Evolutionary conservation across 306 rosid species (phyloP).

Genomic region (Lithocarpus polystachyus): DNA sequence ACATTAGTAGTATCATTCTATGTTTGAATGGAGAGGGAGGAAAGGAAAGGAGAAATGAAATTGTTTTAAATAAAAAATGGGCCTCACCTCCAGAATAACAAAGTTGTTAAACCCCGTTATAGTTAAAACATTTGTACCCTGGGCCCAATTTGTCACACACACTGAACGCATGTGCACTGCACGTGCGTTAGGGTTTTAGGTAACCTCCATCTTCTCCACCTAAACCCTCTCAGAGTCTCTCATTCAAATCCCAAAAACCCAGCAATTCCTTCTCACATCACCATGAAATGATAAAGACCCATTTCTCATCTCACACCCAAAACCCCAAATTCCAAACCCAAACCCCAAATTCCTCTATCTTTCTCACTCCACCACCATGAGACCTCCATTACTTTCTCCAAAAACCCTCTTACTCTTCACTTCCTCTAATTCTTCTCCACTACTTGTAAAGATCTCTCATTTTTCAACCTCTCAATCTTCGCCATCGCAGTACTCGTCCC

Average conservation of each 20-base stretch:
- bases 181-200: slow-evolving; percentile 21
- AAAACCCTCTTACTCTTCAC: slow-evolving; percentile 19
- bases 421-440: slow-evolving; percentile 4
- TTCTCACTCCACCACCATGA: slow-evolving; percentile 16
- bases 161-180: background rate
- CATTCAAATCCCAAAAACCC: background rate
- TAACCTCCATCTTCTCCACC: background rate
- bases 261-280: background rate
- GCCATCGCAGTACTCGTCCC: background rate
- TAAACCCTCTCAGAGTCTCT: background rate
- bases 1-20: too few species aligned
- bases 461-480: slow-evolving; percentile 22
- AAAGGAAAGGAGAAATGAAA: too few species aligned
- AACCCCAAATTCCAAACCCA: background rate
- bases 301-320: background rate
- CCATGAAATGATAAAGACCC: slow-evolving; percentile 9
- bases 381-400: slow-evolving; percentile 2
- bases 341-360: background rate
- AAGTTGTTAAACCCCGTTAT: too few species aligned
- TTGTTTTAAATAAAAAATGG: too few species aligned
- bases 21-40: too few species aligned
- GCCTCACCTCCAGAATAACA: too few species aligned
- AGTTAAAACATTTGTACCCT: too few species aligned
- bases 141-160: background rate
- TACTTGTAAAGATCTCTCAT: slow-evolving; percentile 27